phyloP scores from a whole-genome alignment of 306 rosid species.

The Acacia melanoxylon region DNA sequence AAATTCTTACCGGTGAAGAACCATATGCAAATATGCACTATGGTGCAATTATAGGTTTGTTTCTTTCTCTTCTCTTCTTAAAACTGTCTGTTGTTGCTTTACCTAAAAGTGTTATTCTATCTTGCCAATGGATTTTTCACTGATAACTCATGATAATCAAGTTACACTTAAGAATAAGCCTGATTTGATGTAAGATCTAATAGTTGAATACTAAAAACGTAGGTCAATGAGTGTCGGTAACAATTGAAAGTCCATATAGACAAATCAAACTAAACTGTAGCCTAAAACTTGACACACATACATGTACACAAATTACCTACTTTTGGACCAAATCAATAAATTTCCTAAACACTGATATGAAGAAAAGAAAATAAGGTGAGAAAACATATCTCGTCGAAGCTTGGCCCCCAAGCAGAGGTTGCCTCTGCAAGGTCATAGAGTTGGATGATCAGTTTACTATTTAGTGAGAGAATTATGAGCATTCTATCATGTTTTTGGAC shows the following conservation, averaged over 20 bases:
- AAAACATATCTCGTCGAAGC: not conserved
- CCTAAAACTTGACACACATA: not conserved
- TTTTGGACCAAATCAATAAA: not conserved
- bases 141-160: not conserved
- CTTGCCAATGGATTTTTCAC: conserved; percentile 8
- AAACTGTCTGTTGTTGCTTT: conserved; percentile 6
- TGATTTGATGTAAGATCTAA: not conserved
- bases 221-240: not conserved
- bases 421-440: not conserved
- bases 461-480: not conserved
- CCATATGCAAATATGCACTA: conserved; percentile 98
- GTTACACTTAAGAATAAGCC: not conserved
- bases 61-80: conserved; percentile 15
- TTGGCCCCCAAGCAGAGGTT: not conserved
- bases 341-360: not conserved
- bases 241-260: not conserved
- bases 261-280: not conserved
- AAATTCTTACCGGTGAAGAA: conserved; percentile 95
- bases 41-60: conserved; percentile 85
- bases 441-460: not conserved
- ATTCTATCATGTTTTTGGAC: not conserved
- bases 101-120: not conserved
- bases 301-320: not conserved
- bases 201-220: not conserved
- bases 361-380: not conserved